phyloP scores from a whole-genome alignment of 169 alveolate genomes.

The Plasmodium sp. region DNA sequence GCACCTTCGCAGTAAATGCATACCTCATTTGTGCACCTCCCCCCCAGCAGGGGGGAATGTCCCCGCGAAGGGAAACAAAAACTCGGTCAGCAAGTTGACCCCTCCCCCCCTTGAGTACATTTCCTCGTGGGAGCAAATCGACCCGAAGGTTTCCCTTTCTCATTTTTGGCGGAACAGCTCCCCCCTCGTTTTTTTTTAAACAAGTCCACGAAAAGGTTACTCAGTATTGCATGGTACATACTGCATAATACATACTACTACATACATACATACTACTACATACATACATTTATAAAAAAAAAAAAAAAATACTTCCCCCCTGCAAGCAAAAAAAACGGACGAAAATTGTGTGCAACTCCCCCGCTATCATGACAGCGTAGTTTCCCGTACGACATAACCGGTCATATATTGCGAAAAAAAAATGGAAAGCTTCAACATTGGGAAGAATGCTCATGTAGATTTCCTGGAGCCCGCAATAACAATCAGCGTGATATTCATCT shows the following conservation, averaged over 20 bases:
- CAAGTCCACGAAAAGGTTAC: not conserved
- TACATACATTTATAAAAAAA: not conserved
- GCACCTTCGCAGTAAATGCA: not conserved
- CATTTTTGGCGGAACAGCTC: not conserved
- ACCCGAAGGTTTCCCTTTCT: not conserved
- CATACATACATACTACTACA: not conserved
- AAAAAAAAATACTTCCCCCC: not conserved
- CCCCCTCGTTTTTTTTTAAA: not conserved
- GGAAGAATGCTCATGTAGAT: slow-evolving; percentile 3
- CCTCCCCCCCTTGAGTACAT: not conserved
- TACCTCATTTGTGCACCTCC: not conserved
- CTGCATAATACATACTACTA: not conserved
- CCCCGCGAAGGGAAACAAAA: not conserved
- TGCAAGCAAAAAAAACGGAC: not conserved
- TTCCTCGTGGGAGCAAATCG: not conserved
- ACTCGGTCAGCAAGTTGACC: not conserved
- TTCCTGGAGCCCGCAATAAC: slow-evolving; percentile 53
- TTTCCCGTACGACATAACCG: not conserved
- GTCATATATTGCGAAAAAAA: slow-evolving; percentile 4
- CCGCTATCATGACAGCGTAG: not conserved
- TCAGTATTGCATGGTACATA: too few species aligned
- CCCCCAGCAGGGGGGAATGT: not conserved
- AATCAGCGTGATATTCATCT: slow-evolving; percentile 44
- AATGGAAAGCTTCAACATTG: slow-evolving; percentile 22
- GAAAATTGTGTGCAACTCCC: not conserved